phyloP scores from a whole-genome alignment of 2,329 filamentous ascomycete genomes.

The Microsporum audouinii region DNA sequence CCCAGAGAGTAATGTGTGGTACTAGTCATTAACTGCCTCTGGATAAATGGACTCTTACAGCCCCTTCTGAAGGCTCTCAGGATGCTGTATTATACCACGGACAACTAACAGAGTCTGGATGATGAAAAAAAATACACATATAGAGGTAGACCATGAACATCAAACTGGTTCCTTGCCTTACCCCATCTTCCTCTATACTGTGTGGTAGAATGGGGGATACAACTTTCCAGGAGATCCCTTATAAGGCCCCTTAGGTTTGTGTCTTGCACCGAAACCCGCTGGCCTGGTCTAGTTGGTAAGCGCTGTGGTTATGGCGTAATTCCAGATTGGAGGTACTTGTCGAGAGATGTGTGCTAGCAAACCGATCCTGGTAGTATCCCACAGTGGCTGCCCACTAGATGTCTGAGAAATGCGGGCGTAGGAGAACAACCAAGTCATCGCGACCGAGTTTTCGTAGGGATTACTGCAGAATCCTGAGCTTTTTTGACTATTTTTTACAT shows the following conservation, averaged over 20 bases:
- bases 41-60: not conserved
- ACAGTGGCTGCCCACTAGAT: not conserved
- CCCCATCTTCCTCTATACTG: not conserved
- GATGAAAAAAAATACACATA: not conserved
- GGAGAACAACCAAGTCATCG: constrained; percentile 5
- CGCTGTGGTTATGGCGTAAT: not conserved
- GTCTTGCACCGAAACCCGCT: not conserved
- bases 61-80: not conserved
- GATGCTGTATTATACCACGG: not conserved
- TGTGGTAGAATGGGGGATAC: not conserved
- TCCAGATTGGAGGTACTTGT: not conserved
- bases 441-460: constrained; percentile 4
- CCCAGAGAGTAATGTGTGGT: too few relatives aligned
- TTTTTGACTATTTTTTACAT: not conserved
- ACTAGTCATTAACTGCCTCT: not conserved
- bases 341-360: not conserved
- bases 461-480: not conserved
- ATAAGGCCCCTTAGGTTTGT: not conserved
- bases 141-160: not conserved
- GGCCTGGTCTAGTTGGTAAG: not conserved
- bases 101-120: not conserved
- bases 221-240: not conserved
- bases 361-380: not conserved
- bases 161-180: not conserved
- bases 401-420: not conserved